Base-by-base conservation (phyloP, 352 stramenopile genomes). In the Phytophthora vignae region DNA sequence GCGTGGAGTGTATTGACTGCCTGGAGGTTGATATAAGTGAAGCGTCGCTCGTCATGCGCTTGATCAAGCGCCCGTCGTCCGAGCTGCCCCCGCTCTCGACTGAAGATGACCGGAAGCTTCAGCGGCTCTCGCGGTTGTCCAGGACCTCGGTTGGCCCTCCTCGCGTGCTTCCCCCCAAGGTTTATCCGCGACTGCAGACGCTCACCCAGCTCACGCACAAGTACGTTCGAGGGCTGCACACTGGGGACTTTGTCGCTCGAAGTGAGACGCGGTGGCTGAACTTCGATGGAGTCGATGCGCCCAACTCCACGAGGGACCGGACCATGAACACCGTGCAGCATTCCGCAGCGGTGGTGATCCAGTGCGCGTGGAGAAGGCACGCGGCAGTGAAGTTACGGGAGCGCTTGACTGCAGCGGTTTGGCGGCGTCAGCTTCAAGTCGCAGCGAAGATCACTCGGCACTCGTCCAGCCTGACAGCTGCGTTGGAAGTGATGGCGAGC, bases 281-380 rank as follows among this genome's bases (percentile, higher is more conserved):
- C 14, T 83, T 88, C 29, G 56, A 76, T n/a, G 54, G 71, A 31
- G 52, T 64, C 17, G 70, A 86, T 42, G 66, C 71, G 9, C 67
- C 63, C 2, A 71, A 68, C 60, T 77, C 58, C 27, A 62, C 73
- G 6, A 73, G 65, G 57, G 19, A 55, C 38, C 66, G 49, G 19
- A 72, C 79, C 1, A 67, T 67, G 10, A 63, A 44, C 14, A 60
- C 74, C 4, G 73, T 79, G 22, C 73, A 74, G 33, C 27, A 74
- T 14, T 86, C 78, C 1, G 78, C 74, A 1, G 74, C 78, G 27
- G 46, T 91, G 6, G 85, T 91, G 38, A 76, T 91, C 22, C 85
- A 91, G 55, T 79, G 69, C 36, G 71, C 69, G 0, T 91, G 83
- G 83, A 65, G 80, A 56, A 76, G 61, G 6, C 67, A 77, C 10